These are phyloP conservation scores for Metschnikowia hibisci DNA, from an alignment of 805 yeast genomes.

Conservation along the genomic window DNA sequence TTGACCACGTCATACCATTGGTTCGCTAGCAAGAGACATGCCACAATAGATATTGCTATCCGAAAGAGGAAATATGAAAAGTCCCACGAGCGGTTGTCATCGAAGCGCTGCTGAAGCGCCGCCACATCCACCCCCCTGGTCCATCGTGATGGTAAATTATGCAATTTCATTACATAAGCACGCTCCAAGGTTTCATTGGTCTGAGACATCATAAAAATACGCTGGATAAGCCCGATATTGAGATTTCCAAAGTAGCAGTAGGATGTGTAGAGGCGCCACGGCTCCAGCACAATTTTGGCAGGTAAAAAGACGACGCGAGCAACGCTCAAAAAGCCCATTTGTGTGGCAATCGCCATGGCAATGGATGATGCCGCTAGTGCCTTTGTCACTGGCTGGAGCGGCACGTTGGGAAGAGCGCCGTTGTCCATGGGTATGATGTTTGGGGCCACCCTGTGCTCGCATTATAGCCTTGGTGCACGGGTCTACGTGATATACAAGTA, in stretches of 20 bases:
- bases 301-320: conserved; percentile 25
- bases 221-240: conserved; percentile 20
- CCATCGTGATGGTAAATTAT: conserved; percentile 22
- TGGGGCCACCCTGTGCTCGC: background rate
- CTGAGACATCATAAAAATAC: conserved; percentile 18
- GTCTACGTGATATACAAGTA: background rate
- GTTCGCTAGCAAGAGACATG: conserved; percentile 12
- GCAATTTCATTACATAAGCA: conserved; percentile 15
- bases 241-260: conserved; percentile 32
- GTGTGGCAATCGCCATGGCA: conserved; percentile 19
- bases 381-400: conserved; percentile 20
- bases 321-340: conserved; percentile 19
- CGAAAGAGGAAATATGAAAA: conserved; percentile 28
- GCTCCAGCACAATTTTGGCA: conserved; percentile 27
- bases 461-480: conserved; percentile 1
- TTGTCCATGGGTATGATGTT: conserved; percentile 8
- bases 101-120: conserved; percentile 19
- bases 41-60: conserved; percentile 24
- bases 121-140: conserved; percentile 14
- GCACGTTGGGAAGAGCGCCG: conserved; percentile 7
- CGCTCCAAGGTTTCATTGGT: conserved; percentile 26
- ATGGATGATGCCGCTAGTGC: conserved; percentile 28
- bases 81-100: conserved; percentile 24
- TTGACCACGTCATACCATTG: conserved; percentile 16
- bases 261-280: conserved; percentile 36